Percentiles rank a stretch among this genome's conserved stretches.
phyloP scores from a whole-genome alignment of 2,329 filamentous ascomycete species.

The Aschersonia sp. region DNA sequence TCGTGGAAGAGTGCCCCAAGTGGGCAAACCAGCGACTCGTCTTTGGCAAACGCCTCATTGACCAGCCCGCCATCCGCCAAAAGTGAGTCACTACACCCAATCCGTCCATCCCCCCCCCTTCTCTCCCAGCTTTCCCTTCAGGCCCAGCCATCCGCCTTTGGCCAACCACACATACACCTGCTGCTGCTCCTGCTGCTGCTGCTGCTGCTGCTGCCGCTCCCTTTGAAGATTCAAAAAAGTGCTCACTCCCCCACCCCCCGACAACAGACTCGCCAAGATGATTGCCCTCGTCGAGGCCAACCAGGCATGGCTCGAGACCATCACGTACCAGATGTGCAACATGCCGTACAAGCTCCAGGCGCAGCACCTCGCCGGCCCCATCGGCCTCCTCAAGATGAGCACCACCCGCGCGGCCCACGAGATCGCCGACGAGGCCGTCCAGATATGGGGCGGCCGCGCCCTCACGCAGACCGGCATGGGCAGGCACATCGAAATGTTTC shows the following conservation, averaged over 20 bases:
- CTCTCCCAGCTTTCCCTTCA: too few species aligned
- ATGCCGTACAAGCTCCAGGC: constrained; percentile 70
- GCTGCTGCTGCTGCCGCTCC: too few species aligned
- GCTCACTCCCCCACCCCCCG: neutral
- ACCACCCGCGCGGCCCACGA: constrained; percentile 66
- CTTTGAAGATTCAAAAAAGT: neutral
- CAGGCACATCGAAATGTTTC: constrained; percentile 67
- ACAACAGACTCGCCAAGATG: constrained; percentile 61
- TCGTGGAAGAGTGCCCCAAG: constrained; percentile 74
- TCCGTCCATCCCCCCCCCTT: constrained; percentile 1
- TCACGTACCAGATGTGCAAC: constrained; percentile 79
- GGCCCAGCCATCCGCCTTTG: too few species aligned
- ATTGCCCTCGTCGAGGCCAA: constrained; percentile 69
- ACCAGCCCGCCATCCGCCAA: constrained; percentile 69
- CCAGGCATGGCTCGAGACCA: constrained; percentile 72
- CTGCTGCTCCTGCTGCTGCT: too few species aligned
- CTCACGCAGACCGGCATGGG: constrained; percentile 77
- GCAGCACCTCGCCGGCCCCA: constrained; percentile 62
- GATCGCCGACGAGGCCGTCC: constrained; percentile 68
- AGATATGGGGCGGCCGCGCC: constrained; percentile 74
- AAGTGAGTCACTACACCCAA: constrained; percentile 36
- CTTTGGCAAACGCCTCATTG: constrained; percentile 68
- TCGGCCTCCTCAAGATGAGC: constrained; percentile 70
- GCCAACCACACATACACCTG: too few species aligned
- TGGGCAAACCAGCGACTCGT: constrained; percentile 81